phyloP scores from a whole-genome alignment of 352 stramenopile species.

The Phytophthora pinifolia region DNA sequence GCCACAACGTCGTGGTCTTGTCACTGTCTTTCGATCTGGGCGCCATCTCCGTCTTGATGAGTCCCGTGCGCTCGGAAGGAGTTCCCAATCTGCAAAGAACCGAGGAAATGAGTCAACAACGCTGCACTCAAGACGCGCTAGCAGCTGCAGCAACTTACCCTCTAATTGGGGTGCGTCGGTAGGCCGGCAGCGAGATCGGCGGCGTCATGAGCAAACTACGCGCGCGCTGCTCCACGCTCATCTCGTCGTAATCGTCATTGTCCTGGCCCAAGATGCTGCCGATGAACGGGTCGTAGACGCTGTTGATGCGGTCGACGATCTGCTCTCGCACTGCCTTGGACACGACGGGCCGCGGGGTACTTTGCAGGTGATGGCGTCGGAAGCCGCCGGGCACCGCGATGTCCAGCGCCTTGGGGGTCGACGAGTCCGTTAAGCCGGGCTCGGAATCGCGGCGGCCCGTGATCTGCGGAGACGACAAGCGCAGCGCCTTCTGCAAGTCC shows the following conservation, averaged over 20 bases:
- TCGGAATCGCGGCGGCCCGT: conserved; percentile 58
- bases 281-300: conserved; percentile 85
- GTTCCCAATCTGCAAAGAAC: conserved; percentile 26
- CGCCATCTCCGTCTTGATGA: conserved; percentile 19
- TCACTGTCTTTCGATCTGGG: conserved; percentile 40
- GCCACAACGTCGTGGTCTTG: conserved; percentile 81
- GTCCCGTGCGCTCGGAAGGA: conserved; percentile 35
- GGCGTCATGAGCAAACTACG: conserved; percentile 74
- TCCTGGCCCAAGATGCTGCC: conserved; percentile 80
- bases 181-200: conserved; percentile 31
- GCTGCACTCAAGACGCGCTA: neutral
- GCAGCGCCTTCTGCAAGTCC: conserved; percentile 52
- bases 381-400: conserved; percentile 74
- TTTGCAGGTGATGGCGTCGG: conserved; percentile 66
- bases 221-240: conserved; percentile 63
- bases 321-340: conserved; percentile 61
- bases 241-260: conserved; percentile 79
- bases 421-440: conserved; percentile 38
- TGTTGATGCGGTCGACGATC: conserved; percentile 73
- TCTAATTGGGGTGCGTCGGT: conserved; percentile 26
- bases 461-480: conserved; percentile 26
- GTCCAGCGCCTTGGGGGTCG: conserved; percentile 50
- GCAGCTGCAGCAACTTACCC: conserved; percentile 21
- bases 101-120: conserved; percentile 9
- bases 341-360: conserved; percentile 33